Conservation (phyloP, 306 rosid genomes). For the Boehmeria nivea region DNA sequence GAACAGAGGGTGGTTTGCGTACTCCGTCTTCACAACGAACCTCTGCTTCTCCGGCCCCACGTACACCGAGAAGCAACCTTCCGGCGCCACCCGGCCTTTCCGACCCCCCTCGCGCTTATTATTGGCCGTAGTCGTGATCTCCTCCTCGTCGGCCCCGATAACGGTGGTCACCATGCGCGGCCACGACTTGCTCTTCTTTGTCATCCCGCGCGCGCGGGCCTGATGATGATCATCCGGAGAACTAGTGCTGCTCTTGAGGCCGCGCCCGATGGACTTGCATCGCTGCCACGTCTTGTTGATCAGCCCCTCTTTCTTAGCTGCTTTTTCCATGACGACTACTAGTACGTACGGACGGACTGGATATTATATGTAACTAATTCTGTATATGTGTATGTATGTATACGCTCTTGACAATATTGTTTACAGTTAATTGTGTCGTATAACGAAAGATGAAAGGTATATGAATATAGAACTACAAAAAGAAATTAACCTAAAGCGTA, state of each 20-base stretch:
- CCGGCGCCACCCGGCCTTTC: constrained; percentile 37
- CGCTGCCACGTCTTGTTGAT: constrained; percentile 70
- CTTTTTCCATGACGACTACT: constrained; percentile 8
- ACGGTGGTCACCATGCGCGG: constrained; percentile 1
- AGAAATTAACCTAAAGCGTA: background rate
- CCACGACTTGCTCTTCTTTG: constrained; percentile 53
- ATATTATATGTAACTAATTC: constrained; percentile 14
- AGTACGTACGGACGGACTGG: no score
- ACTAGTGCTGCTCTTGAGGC: constrained; percentile 13
- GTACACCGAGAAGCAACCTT: constrained; percentile 79
- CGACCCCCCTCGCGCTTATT: background rate
- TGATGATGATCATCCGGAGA: no score
- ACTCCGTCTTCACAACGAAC: constrained; percentile 59
- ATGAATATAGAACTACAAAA: background rate
- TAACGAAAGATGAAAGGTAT: background rate
- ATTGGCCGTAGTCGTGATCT: no score
- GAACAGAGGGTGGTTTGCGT: constrained; percentile 71
- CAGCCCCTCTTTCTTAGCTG: constrained; percentile 39
- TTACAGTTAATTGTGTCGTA: no score
- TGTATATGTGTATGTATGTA: background rate
- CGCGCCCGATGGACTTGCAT: constrained; percentile 71
- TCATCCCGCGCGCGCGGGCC: constrained; percentile 3
- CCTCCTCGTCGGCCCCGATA: background rate
- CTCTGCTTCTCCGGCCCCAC: constrained; percentile 68
- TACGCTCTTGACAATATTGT: background rate